Conservation (phyloP, 495 filamentous ascomycete genomes). For the Gamarada debralockiae region DNA sequence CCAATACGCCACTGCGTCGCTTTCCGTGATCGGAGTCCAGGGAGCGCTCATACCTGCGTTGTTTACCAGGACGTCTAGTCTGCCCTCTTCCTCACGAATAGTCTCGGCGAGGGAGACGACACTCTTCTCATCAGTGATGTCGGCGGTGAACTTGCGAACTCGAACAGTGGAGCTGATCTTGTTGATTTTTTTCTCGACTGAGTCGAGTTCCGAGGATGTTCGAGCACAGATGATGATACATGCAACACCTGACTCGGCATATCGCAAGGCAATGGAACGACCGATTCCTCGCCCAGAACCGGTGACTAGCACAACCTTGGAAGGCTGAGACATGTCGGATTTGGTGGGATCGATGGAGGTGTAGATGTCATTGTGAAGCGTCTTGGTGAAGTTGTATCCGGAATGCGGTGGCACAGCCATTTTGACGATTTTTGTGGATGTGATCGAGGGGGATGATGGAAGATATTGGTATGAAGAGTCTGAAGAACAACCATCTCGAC, state of each 20-base stretch:
- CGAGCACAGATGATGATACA: slow-evolving; percentile 40
- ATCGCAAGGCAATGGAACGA: slow-evolving; percentile 42
- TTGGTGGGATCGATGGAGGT: slow-evolving; percentile 19
- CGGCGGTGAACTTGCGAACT: slow-evolving; percentile 37
- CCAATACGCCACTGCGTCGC: slow-evolving; percentile 37
- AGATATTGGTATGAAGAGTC: too few species aligned
- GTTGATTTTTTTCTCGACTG: slow-evolving; percentile 29
- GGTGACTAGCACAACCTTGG: slow-evolving; percentile 53
- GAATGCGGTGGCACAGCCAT: not conserved
- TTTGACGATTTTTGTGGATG: too few species aligned
- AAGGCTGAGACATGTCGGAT: slow-evolving; percentile 31
- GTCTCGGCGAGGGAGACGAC: slow-evolving; percentile 31
- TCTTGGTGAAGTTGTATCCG: slow-evolving; percentile 2
- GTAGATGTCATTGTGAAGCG: not conserved
- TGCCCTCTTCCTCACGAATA: slow-evolving; percentile 26
- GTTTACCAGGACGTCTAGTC: slow-evolving; percentile 39
- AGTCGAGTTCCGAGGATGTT: slow-evolving; percentile 28
- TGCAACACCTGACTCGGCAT: slow-evolving; percentile 37
- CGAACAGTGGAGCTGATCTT: slow-evolving; percentile 33
- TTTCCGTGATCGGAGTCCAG: slow-evolving; percentile 28
- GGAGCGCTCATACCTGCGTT: slow-evolving; percentile 39
- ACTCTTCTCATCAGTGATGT: slow-evolving; percentile 36
- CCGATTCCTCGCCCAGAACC: slow-evolving; percentile 56
- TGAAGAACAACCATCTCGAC: too few species aligned
- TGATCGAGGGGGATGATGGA: too few species aligned